phyloP scores from a whole-genome alignment of 148 eudicot genomes.

The Vaccinium macrocarpon region DNA sequence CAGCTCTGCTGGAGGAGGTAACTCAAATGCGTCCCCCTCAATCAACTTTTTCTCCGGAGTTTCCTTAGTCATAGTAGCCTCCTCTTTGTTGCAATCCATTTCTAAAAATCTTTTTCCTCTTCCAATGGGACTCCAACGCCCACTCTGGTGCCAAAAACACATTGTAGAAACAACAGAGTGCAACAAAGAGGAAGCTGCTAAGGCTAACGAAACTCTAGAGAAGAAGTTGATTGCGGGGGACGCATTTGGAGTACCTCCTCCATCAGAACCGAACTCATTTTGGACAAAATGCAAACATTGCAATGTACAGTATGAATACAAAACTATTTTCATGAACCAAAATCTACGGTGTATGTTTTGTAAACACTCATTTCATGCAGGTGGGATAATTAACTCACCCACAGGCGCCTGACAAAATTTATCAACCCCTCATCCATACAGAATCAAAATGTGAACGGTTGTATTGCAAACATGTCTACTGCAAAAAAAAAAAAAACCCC shows the following conservation, averaged over 20 bases:
- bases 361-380: conserved; percentile 48
- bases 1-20: conserved; percentile 25
- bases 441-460: conserved; percentile 10
- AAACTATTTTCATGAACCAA: conserved; percentile 43
- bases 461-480: not conserved
- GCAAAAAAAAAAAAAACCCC: no score
- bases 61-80: not conserved
- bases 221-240: conserved; percentile 8
- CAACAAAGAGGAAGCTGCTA: not conserved
- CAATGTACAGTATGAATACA: conserved; percentile 52
- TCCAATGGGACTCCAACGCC: no score
- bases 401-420: conserved; percentile 1
- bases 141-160: not conserved
- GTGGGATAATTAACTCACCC: conserved; percentile 41
- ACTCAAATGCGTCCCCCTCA: not conserved
- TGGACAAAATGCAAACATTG: conserved; percentile 66
- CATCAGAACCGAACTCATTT: conserved; percentile 37
- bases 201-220: not conserved
- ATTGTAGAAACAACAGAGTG: not conserved
- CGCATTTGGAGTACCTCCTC: conserved; percentile 18
- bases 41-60: not conserved
- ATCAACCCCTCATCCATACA: not conserved
- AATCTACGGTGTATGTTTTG: conserved; percentile 53
- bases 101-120: not conserved
- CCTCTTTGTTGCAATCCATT: not conserved